Evolutionary conservation across 805 yeast genomes (phyloP), one percentile per base, ranked within the genome.

Genomic region (Zygotorulaspora sp.): DNA sequence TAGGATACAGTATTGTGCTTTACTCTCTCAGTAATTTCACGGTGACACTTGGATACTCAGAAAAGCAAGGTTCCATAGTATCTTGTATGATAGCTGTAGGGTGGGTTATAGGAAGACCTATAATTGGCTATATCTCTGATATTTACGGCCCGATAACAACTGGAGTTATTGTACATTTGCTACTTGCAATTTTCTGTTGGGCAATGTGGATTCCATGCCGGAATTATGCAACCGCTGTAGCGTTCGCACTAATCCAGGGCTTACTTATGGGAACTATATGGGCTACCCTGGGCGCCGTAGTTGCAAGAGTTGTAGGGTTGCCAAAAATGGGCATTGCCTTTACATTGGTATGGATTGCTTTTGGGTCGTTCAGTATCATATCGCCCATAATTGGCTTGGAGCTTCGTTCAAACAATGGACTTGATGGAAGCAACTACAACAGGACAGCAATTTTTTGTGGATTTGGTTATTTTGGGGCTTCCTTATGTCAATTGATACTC

Each of bases 381-480:
- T 70, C 83, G 1, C 84, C 84, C 1, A 68, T 78, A 13, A 70
- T 80, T 41, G 84, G 84, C 6, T 64, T 77, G n/a, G 58, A 69
- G 6, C 61, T 79, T 31, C 75, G 74, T 41, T 43, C 53, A 6
- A 15, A 36, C 2, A 30, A 48, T 10, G 36, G 28, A 3, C 32
- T 48, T 7, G 44, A 50, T 12, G 52, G 52, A 5, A 55, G 62
- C 8, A 75, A 72, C 49, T 80, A 77, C 57, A 49, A 58, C 15
- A 48, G 74, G 43, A 75, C 81, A 7, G 66, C 79, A 0, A 65
- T 79, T 1, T 79, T 78, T 53, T 72, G 77, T 17, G 87, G 85
- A 0, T 52, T 63, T 11, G 61, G 72, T 3, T 79, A 72, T 53
- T 40, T 73, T 14, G 74, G 60, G 9, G 70, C 77, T 8, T 68